A percentile compares a stretch with the other conserved stretches of the same genome.
Conservation (phyloP, 805 yeast species). For the Metschnikowia shivogae region DNA sequence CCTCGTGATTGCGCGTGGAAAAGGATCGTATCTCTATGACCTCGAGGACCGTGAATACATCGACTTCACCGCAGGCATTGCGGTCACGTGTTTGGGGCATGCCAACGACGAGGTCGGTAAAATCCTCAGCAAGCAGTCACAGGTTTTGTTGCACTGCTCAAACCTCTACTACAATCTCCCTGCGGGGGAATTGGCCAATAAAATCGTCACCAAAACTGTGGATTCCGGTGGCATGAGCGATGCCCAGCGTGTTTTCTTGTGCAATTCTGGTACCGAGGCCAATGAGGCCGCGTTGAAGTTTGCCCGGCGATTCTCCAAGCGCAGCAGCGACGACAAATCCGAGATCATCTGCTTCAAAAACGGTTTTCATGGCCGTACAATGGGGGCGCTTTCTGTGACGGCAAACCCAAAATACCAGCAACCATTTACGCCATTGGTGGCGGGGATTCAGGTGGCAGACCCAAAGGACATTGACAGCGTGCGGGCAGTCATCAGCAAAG, state of each 20-base stretch:
- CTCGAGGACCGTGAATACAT: slow-evolving; percentile 71
- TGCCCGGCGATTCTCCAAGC: slow-evolving; percentile 74
- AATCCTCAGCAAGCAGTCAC: slow-evolving; percentile 68
- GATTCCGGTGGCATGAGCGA: slow-evolving; percentile 73
- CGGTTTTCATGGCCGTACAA: slow-evolving; percentile 92
- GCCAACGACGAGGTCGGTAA: slow-evolving; percentile 69
- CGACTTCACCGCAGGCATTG: slow-evolving; percentile 95
- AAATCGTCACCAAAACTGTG: slow-evolving; percentile 64
- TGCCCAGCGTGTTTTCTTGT: slow-evolving; percentile 68
- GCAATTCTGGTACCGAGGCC: slow-evolving; percentile 60
- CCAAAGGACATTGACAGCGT: slow-evolving; percentile 60
- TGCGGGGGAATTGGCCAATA: slow-evolving; percentile 73
- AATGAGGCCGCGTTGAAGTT: slow-evolving; percentile 58
- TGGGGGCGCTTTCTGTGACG: slow-evolving; percentile 91
- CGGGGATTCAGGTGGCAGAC: slow-evolving; percentile 72
- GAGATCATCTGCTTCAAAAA: slow-evolving; percentile 85
- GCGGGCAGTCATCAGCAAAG: slow-evolving; percentile 46
- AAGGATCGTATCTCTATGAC: slow-evolving; percentile 80
- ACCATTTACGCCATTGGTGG: slow-evolving; percentile 89
- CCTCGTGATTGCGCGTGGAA: slow-evolving; percentile 72
- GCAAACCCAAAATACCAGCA: slow-evolving; percentile 89
- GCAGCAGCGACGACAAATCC: slow-evolving; percentile 48
- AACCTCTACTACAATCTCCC: slow-evolving; percentile 82
- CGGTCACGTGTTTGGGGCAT: slow-evolving; percentile 95
- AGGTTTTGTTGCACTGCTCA: slow-evolving; percentile 73